Base-by-base conservation (phyloP, 495 filamentous ascomycete genomes). In the Opeltia flavorubescens region DNA sequence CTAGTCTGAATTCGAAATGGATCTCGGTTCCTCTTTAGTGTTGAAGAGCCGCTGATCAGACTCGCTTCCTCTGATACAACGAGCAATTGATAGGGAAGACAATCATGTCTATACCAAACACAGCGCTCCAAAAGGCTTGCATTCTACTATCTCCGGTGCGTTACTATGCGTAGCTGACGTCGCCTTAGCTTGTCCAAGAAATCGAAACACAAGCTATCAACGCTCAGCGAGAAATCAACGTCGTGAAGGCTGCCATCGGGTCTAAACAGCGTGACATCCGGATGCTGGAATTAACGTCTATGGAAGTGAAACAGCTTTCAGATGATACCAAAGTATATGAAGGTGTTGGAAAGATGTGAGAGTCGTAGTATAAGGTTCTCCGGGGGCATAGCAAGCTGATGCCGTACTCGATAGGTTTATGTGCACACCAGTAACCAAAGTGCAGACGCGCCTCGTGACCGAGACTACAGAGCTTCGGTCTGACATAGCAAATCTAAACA, bases 271-370 rank as follows among this genome's bases (percentile, higher is more conserved):
- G 88, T 41, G 89, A 95, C 57, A 77, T 83, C 51, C 83, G 91
- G 17, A 79, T 95, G 65, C 73, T 91, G 24, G 84, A 95, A 64
- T 70, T 96, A 48, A 95, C 91, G 26, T 76, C 79, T 7, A 84
- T 72, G 48, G 91, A 98, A 64, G 68, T 95, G 42, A 73, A 77
- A 25, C 69, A 79, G 7, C 60, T 98, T 50, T 83, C 89, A n/a
- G 66, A 73, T 30, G 74, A 80, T 31, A 94, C 89, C 0, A 78
- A 77, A 17, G 78, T 95, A 8, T 98, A 95, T 54, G 89, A 95
- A 62, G 89, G 89, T 2, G 83, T 95, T 4, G 91, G 91, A 20
- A 95, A 94, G 69, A 95, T 98, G 91, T 95, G 61, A 60, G 83
- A 63, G 21, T 27, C 28, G 11, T 25, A 15, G 21, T 34, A 17